Base-by-base conservation (phyloP, 345 rosid genomes). In the Rhizophora mangle region DNA sequence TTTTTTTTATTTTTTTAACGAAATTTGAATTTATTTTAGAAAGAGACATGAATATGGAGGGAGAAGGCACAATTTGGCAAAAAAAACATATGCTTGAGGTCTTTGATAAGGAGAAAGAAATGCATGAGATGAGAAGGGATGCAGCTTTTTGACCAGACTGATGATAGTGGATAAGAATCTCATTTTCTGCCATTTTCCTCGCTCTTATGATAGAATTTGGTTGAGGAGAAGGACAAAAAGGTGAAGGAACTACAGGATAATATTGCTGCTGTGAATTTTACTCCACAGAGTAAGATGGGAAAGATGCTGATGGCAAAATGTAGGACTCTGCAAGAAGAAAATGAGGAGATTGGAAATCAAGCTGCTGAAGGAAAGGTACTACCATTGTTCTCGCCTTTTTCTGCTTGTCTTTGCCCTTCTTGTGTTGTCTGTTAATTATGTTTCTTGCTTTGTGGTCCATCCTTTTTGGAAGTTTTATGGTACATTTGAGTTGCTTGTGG, bases 311-410 rank as follows among this genome's bases (percentile, higher is more conserved):
- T 96, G 96, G 91, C 94, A 18, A 96, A 96, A 75, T 92, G 99
- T 73, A 87, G 85, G 78, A 96, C 99, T 57, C 75, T 92, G 77
- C 96, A 86, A 78, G 99, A 92, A 79, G 99, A 96, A 87, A 96
- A 96, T 71, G 97, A 92, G 74, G 99, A 96, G 83, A 90, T 96
- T 72, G 99, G 98, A 67, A 85, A 82, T 72, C 96, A 90, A 83
- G 97, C 97, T 65, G 84, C 96, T 63, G 99, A 96, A 83, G 99
- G 99, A 80, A 91, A 90, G 96, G 99, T 92, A 77, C 43, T 59
- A 64, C 31, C 29, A 21, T 58, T 62, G 27, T 26, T 16, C 21
- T 46, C 27, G 43, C 49, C 69, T n/a, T 19, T 36, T 53, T 68
- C 58, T 75, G 68, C 30, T 56, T 27, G 29, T 24, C 29, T 56